Conservation (phyloP, 1,284 basidiomycete species). For the Mycena sp. region DNA sequence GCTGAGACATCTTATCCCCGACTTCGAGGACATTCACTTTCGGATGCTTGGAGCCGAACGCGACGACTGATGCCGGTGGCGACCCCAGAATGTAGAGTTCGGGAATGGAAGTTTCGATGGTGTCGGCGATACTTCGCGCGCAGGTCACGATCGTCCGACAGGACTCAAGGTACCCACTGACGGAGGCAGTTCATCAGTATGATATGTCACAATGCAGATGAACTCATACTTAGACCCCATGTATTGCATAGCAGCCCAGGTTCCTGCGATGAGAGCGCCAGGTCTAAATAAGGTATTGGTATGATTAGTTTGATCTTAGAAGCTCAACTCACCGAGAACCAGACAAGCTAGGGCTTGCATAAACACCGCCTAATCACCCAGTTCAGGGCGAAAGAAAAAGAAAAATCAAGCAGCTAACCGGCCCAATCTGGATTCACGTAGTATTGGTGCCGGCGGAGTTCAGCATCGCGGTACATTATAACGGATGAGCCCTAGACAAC, state of each 20-base stretch:
- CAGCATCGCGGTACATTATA: constrained; percentile 87
- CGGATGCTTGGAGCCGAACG: constrained; percentile 77
- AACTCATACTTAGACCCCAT: constrained; percentile 81
- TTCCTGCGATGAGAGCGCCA: constrained; percentile 92
- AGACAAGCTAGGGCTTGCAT: constrained; percentile 87
- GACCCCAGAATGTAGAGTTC: constrained; percentile 90
- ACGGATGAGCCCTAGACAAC: constrained; percentile 83
- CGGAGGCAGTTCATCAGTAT: constrained; percentile 7
- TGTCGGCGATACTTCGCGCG: constrained; percentile 72
- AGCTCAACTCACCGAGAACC: constrained; percentile 77
- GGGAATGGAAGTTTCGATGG: constrained; percentile 74
- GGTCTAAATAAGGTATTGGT: constrained; percentile 60
- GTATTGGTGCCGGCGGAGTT: constrained; percentile 84
- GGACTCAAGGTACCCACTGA: constrained; percentile 90
- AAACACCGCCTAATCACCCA: constrained; percentile 69
- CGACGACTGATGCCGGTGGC: constrained; percentile 91
- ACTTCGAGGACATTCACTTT: constrained; percentile 84
- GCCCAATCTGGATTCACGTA: constrained; percentile 86
- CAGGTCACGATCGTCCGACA: constrained; percentile 86
- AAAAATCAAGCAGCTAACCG: constrained; percentile 50
- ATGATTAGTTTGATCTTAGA: neutral
- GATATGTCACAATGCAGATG: constrained; percentile 5
- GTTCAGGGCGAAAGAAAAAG: neutral
- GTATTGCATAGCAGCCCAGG: constrained; percentile 96
- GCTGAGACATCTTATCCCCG: constrained; percentile 88